These are phyloP conservation scores for Aphanomyces astaci DNA, from an alignment of 352 stramenopile genomes.

Conservation along the genomic window DNA sequence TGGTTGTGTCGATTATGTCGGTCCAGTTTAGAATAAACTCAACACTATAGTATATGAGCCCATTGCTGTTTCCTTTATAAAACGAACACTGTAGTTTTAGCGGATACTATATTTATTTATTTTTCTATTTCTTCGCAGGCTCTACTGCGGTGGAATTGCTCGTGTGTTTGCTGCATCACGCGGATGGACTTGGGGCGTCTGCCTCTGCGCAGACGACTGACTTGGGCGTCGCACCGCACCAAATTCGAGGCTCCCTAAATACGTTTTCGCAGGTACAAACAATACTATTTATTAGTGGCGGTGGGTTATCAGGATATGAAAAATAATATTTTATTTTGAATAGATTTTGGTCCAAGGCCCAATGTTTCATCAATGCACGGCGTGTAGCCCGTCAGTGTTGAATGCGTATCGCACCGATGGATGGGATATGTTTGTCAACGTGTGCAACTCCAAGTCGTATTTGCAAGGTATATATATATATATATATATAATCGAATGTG, in stretches of 20 bases:
- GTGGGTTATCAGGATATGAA: too few species aligned
- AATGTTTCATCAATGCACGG: slow-evolving; percentile 94
- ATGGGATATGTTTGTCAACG: slow-evolving; percentile 45
- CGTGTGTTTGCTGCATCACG: slow-evolving; percentile 92
- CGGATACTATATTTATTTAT: too few species aligned
- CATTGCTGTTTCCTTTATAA: too few species aligned
- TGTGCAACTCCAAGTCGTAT: slow-evolving; percentile 62
- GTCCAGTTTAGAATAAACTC: too few species aligned
- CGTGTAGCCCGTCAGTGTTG: slow-evolving; percentile 87
- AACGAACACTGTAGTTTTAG: too few species aligned
- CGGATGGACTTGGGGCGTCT: slow-evolving; percentile 55
- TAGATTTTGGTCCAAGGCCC: slow-evolving; percentile 71
- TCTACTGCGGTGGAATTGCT: slow-evolving; percentile 50
- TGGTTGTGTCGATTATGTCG: background rate
- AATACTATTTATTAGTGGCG: too few species aligned
- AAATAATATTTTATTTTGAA: slow-evolving; percentile 20
- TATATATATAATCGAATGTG: too few species aligned
- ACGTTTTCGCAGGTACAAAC: slow-evolving; percentile 86
- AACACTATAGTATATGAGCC: too few species aligned
- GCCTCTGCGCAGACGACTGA: slow-evolving; percentile 46
- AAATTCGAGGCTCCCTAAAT: slow-evolving; percentile 94
- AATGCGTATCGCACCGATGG: slow-evolving; percentile 60
- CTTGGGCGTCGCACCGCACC: slow-evolving; percentile 87
- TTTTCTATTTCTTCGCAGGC: too few species aligned
- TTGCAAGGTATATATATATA: slow-evolving; percentile 44